A percentile compares a stretch with the other conserved stretches of the same genome.
Evolutionary conservation across 805 yeast species (phyloP).

Genomic region (Phaffomyces antillensis): DNA sequence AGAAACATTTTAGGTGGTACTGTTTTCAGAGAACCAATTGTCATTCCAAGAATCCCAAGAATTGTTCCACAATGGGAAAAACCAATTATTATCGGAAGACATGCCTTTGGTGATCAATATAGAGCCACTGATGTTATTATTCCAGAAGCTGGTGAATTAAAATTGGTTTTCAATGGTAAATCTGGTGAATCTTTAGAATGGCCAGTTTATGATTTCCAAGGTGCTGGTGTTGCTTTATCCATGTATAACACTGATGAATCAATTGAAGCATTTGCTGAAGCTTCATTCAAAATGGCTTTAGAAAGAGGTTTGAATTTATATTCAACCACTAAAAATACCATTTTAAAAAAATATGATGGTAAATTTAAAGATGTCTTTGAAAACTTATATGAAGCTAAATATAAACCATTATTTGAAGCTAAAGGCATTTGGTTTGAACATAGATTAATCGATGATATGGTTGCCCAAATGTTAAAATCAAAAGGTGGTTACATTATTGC

Average conservation of each 20-base stretch:
- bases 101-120: constrained; percentile 96
- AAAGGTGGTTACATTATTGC: constrained; percentile 94
- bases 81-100: constrained; percentile 96
- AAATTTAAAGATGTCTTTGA: constrained; percentile 92
- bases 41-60: constrained; percentile 82
- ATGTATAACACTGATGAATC: constrained; percentile 97
- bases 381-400: constrained; percentile 62
- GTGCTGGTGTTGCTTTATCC: constrained; percentile 71
- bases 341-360: constrained; percentile 90
- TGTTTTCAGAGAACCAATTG: constrained; percentile 94
- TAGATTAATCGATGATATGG: constrained; percentile 96
- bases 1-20: constrained; percentile 95
- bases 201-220: constrained; percentile 62
- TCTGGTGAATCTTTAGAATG: constrained; percentile 47
- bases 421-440: constrained; percentile 95
- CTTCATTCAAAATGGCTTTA: constrained; percentile 85
- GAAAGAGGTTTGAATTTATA: constrained; percentile 72
- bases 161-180: constrained; percentile 67
- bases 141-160: constrained; percentile 73
- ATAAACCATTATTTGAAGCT: constrained; percentile 64
- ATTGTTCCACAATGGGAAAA: constrained; percentile 88
- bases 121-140: constrained; percentile 83
- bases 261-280: constrained; percentile 83
- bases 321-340: constrained; percentile 91
- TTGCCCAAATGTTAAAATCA: constrained; percentile 96